Percentiles rank a stretch among this genome's conserved stretches.
Conservation (phyloP, 2,329 filamentous ascomycete species). For the Fusarium chaquense region DNA sequence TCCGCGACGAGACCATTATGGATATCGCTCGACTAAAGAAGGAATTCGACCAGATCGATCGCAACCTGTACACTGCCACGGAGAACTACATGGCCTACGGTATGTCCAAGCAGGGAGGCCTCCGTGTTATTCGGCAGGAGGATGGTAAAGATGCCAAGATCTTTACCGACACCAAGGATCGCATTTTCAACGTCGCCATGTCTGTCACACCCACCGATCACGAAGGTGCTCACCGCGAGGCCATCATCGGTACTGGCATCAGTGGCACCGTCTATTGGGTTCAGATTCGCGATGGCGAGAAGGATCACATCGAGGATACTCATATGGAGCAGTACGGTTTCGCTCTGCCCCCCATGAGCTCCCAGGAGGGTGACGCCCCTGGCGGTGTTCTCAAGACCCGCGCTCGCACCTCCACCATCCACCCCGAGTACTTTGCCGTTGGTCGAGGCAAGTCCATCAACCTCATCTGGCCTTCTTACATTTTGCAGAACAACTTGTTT, state of each 20-base stretch:
- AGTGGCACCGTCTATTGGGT: conserved; percentile 98
- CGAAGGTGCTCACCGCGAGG: conserved; percentile 73
- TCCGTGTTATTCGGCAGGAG: conserved; percentile 93
- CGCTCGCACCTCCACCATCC: conserved; percentile 87
- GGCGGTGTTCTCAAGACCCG: conserved; percentile 96
- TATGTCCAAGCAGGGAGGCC: conserved; percentile 90
- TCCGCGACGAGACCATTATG: conserved; percentile 85
- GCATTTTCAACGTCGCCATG: conserved; percentile 93
- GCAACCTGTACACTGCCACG: conserved; percentile 89
- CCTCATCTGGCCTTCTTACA: conserved; percentile 78
- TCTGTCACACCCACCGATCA: conserved; percentile 74
- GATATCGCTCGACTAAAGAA: conserved; percentile 96
- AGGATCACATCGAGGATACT: conserved; percentile 82
- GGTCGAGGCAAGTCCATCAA: conserved; percentile 96
- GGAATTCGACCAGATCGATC: conserved; percentile 96
- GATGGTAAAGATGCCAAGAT: conserved; percentile 92
- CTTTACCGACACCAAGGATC: conserved; percentile 90
- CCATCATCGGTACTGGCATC: conserved; percentile 91
- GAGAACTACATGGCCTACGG: conserved; percentile 94
- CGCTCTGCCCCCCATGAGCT: conserved; percentile 85
- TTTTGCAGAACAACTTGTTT: conserved; percentile 72
- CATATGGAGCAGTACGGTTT: conserved; percentile 88
- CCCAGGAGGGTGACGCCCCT: conserved; percentile 89
- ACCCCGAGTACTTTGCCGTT: conserved; percentile 94
- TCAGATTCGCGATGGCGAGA: conserved; percentile 79